These are phyloP conservation scores for Byssoonygena ceratinophila DNA, from an alignment of 2,329 filamentous ascomycete genomes.

Conservation along the genomic window DNA sequence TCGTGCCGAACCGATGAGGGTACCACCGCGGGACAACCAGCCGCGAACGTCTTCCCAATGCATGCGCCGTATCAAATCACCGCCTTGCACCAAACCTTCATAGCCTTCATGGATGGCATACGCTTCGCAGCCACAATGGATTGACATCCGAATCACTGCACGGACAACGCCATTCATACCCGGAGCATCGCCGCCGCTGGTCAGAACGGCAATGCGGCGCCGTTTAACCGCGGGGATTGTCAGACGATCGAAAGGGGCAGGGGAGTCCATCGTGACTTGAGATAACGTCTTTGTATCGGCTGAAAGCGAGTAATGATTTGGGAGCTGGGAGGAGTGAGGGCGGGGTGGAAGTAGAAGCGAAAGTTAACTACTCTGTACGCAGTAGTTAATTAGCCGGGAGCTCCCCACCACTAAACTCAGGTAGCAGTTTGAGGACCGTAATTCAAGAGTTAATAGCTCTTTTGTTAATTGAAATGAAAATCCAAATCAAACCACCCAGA, in stretches of 20 bases:
- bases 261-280: not conserved
- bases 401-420: too few relatives aligned
- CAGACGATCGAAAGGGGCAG: not conserved
- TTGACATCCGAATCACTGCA: constrained; percentile 81
- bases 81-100: constrained; percentile 83
- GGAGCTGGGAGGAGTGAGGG: not conserved
- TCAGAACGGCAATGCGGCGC: constrained; percentile 74
- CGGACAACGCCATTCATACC: constrained; percentile 91
- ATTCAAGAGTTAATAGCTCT: too few relatives aligned
- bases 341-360: not conserved
- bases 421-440: too few relatives aligned
- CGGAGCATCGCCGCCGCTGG: constrained; percentile 84
- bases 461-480: too few relatives aligned
- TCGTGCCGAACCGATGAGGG: constrained; percentile 86
- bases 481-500: too few relatives aligned
- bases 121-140: constrained; percentile 69
- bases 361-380: too few relatives aligned
- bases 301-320: not conserved
- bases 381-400: too few relatives aligned
- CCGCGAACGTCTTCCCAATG: constrained; percentile 89
- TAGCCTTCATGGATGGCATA: constrained; percentile 88
- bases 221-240: constrained; percentile 19
- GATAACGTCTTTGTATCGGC: not conserved
- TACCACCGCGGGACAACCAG: constrained; percentile 87
- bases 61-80: constrained; percentile 77